Conservation (phyloP, 495 filamentous ascomycete genomes). For the Penicillium soppii region DNA sequence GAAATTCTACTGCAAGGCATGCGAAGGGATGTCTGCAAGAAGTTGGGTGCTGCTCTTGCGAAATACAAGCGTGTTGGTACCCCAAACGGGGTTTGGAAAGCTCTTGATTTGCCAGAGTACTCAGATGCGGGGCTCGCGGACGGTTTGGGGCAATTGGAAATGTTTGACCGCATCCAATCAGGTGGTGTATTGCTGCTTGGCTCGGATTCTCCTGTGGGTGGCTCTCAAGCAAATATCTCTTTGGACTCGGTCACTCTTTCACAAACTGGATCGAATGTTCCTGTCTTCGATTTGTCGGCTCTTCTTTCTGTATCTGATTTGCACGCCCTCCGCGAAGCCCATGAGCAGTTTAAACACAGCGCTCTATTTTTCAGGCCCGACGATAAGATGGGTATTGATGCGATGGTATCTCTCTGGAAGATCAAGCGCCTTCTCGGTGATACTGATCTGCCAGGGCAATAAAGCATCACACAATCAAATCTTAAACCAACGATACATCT, state of each 20-base stretch:
- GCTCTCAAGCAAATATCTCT: background rate
- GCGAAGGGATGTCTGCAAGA: constrained; percentile 45
- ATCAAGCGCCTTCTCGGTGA: constrained; percentile 56
- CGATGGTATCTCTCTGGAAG: constrained; percentile 65
- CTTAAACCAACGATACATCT: background rate
- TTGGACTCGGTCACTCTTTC: constrained; percentile 29
- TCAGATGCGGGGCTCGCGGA: constrained; percentile 28
- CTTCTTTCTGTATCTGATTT: constrained; percentile 38
- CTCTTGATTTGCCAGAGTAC: constrained; percentile 23
- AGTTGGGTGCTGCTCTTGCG: constrained; percentile 28
- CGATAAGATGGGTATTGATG: constrained; percentile 36
- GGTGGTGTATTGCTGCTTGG: constrained; percentile 33
- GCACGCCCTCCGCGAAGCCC: constrained; percentile 21
- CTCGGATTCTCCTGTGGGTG: constrained; percentile 2
- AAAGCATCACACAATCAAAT: background rate
- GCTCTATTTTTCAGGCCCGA: constrained; percentile 40
- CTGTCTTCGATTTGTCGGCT: constrained; percentile 42
- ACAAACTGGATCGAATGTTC: constrained; percentile 33
- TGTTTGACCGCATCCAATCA: constrained; percentile 27
- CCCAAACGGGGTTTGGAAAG: constrained; percentile 34
- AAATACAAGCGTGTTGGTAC: constrained; percentile 20
- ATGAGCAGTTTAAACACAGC: constrained; percentile 22
- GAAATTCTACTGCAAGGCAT: constrained; percentile 54
- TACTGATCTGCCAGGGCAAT: background rate
- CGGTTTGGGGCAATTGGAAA: constrained; percentile 22